These are phyloP conservation scores for Bothia castanella DNA, from an alignment of 1,284 basidiomycete species.

Conservation along the genomic window DNA sequence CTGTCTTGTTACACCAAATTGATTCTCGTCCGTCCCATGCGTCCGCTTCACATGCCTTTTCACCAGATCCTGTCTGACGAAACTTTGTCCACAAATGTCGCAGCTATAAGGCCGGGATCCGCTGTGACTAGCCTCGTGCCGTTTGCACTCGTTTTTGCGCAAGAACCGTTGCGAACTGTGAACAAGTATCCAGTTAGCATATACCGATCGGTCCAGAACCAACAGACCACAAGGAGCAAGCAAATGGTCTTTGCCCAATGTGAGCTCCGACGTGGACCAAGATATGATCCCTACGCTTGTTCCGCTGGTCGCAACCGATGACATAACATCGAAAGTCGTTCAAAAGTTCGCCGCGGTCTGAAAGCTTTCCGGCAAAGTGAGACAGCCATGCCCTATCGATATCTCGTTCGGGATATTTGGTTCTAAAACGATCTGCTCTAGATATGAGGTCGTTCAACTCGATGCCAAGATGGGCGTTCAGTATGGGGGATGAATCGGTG, in stretches of 20 bases:
- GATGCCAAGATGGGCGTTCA: conserved; percentile 59
- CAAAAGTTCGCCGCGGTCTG: conserved; percentile 49
- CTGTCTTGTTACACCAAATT: conserved; percentile 6
- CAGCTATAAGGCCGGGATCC: conserved; percentile 57
- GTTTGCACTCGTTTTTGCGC: conserved; percentile 70
- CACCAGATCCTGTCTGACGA: conserved; percentile 61
- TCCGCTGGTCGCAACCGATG: conserved; percentile 55
- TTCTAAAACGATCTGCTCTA: conserved; percentile 51
- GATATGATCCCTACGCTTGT: conserved; percentile 69
- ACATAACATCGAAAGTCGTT: conserved; percentile 66
- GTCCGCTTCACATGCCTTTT: conserved; percentile 56
- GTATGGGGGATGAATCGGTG: conserved; percentile 43
- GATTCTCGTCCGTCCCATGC: conserved; percentile 40
- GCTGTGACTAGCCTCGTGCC: conserved; percentile 62
- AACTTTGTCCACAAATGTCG: conserved; percentile 50
- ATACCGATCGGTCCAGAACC: not conserved
- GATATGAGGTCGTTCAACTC: conserved; percentile 47
- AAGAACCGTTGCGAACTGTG: conserved; percentile 56
- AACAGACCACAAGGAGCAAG: conserved; percentile 55
- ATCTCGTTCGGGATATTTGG: conserved; percentile 48
- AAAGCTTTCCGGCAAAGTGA: conserved; percentile 61
- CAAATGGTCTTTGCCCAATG: conserved; percentile 61
- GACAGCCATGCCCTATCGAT: conserved; percentile 62
- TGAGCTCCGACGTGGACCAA: conserved; percentile 67
- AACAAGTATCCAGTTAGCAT: conserved; percentile 7